These are phyloP conservation scores for Fusarium floridanum DNA, from an alignment of 2,329 filamentous ascomycete genomes.

Conservation along the genomic window DNA sequence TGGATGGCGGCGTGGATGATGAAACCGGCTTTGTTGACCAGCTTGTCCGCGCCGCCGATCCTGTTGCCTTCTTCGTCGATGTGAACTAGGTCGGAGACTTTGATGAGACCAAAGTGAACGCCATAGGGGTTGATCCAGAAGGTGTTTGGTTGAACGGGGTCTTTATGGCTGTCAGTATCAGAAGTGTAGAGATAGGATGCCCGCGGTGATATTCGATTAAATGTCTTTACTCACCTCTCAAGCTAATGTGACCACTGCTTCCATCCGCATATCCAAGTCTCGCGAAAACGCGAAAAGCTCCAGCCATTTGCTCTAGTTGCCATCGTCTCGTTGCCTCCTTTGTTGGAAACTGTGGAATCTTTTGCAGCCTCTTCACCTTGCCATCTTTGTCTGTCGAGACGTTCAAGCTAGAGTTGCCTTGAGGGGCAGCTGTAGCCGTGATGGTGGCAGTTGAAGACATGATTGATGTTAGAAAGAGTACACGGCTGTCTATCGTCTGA, in stretches of 20 bases:
- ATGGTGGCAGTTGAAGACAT: slow-evolving; percentile 33
- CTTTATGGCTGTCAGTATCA: slow-evolving; percentile 7
- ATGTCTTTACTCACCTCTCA: slow-evolving; percentile 37
- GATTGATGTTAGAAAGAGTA: not conserved
- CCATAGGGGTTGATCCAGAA: slow-evolving; percentile 70
- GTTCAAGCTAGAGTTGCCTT: slow-evolving; percentile 23
- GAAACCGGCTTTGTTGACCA: slow-evolving; percentile 77
- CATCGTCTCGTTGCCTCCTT: slow-evolving; percentile 45
- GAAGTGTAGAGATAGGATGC: no score
- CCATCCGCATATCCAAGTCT: slow-evolving; percentile 61
- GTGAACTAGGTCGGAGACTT: slow-evolving; percentile 75
- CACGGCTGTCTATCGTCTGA: not conserved
- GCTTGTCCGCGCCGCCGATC: slow-evolving; percentile 70
- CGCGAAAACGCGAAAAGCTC: slow-evolving; percentile 63
- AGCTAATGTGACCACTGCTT: slow-evolving; percentile 60
- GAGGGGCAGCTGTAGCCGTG: not conserved
- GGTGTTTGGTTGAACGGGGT: slow-evolving; percentile 50
- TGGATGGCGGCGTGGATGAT: slow-evolving; percentile 76
- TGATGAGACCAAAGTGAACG: slow-evolving; percentile 74
- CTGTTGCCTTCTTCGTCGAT: slow-evolving; percentile 70
- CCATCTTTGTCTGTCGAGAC: slow-evolving; percentile 23
- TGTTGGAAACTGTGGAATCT: slow-evolving; percentile 35
- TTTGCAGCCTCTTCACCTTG: slow-evolving; percentile 33
- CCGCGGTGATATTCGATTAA: no score
- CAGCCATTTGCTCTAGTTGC: slow-evolving; percentile 56